These are phyloP conservation scores for Russula sp. DNA, from an alignment of 768 basidiomycete species.

Conservation along the genomic window DNA sequence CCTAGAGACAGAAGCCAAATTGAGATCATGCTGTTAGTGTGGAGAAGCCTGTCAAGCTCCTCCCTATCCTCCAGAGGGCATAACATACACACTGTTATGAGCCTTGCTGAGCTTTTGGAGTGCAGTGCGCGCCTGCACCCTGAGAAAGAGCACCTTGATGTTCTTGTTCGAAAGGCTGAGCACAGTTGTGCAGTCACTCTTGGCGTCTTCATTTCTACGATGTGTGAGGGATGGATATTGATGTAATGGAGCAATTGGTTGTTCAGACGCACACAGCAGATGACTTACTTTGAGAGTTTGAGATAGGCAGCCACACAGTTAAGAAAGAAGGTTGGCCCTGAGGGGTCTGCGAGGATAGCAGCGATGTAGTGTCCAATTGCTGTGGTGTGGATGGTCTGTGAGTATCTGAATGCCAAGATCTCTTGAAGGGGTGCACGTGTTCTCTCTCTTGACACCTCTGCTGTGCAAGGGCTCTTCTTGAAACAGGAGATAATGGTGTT, in stretches of 20 bases:
- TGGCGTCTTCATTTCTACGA: constrained; percentile 28
- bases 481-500: too few relatives aligned
- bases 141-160: constrained; percentile 76
- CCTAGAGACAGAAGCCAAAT: too few relatives aligned
- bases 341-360: constrained; percentile 67
- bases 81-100: constrained; percentile 62
- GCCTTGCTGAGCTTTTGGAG: constrained; percentile 58
- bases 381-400: too few relatives aligned
- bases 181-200: constrained; percentile 58
- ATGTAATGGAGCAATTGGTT: not conserved
- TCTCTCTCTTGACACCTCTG: too few relatives aligned
- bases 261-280: constrained; percentile 8
- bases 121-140: constrained; percentile 67
- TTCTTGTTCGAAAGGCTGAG: constrained; percentile 55
- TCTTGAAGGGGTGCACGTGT: too few relatives aligned
- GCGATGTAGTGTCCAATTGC: constrained; percentile 86
- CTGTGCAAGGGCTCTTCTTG: too few relatives aligned
- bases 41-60: too few relatives aligned
- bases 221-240: not conserved
- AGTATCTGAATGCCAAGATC: too few relatives aligned
- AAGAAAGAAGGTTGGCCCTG: constrained; percentile 73
- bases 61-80: too few relatives aligned
- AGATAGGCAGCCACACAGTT: constrained; percentile 92
- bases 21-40: too few relatives aligned
- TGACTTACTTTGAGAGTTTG: constrained; percentile 91